Evolutionary conservation across 352 stramenopile species (phyloP), one percentile per base, ranked within the genome.

Genomic region (Lagenidium giganteum): DNA sequence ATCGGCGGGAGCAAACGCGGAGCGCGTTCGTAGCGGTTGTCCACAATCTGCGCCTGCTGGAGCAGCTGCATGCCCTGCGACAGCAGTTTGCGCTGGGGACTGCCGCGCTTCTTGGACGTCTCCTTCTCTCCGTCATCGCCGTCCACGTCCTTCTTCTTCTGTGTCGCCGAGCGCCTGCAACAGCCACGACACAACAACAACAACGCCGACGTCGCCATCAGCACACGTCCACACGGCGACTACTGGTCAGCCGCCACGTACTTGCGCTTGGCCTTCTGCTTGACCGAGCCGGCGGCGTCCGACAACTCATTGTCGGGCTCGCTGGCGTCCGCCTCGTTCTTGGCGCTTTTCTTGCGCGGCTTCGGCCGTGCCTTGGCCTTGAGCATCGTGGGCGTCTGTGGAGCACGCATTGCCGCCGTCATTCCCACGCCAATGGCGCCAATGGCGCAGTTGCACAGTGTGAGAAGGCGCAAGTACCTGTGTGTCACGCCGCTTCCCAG

Each of bases 1-100:
- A 86, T 75, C 5, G 83, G 68, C 0, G 76, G 76, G 36, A 88
- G 45, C 16, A 78, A 45, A 29, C 72, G 62, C 26, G 68, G 66
- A 23, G 62, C 57, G 21, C 57, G 63, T 41, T 73, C 54, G 51
- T 88, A 86, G 29, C 47, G 53, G 25, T 61, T 49, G 12, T 64
- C 58, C 21, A 72, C 42, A 5, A 42, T n/a, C 14, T 70, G 47
- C 16, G 56, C 18, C 32, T 54, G 55, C 39, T 79, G 67, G 40
- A 64, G 49, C 18, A 61, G 29, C 26, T 63, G 48, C 37, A 76
- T 43, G 33, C 46, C 58, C 4, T 56, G 28, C 39, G 58, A 27
- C 37, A 51, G 38, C 52, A 46, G 33, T 33, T 45, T 34, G 49
- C 47, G 43, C 42, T 57, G 50, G 38, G 47, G 17, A 35, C 33